phyloP scores from a whole-genome alignment of 73 alveolate species.

The Paramecium tetraurelia region DNA sequence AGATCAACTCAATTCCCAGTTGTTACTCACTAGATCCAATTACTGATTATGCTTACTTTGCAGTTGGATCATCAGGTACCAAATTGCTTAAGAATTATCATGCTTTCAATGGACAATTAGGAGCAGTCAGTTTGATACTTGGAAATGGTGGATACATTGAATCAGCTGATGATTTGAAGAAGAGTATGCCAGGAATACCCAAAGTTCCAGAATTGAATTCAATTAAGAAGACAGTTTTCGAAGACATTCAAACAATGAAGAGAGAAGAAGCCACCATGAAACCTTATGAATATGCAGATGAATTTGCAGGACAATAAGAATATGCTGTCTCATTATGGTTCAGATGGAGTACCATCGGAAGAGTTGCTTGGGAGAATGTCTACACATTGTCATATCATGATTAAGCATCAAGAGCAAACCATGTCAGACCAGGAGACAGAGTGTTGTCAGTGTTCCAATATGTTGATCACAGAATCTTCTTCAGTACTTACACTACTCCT shows the following conservation, averaged over 20 bases:
- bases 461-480: conserved; percentile 27
- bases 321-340: conserved; percentile 42
- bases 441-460: background rate
- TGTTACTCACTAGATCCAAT: background rate
- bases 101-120: conserved; percentile 2
- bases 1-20: conserved; percentile 12
- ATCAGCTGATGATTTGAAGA: background rate
- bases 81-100: background rate
- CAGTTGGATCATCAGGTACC: conserved; percentile 23
- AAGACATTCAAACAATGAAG: background rate
- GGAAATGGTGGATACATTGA: conserved; percentile 23
- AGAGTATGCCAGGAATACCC: background rate
- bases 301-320: conserved; percentile 14
- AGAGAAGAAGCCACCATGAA: background rate
- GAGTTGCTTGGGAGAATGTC: conserved; percentile 47
- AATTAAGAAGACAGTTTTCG: background rate
- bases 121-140: background rate
- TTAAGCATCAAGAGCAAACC: background rate
- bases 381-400: conserved; percentile 23
- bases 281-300: conserved; percentile 23
- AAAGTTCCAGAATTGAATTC: background rate
- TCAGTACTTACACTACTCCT: conserved; percentile 28
- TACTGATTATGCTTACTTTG: background rate
- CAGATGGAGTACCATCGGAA: conserved; percentile 32
- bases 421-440: conserved; percentile 45